A percentile compares a stretch with the other conserved stretches of the same genome.
Conservation (phyloP, 306 rosid species). For the Vigna angularis region DNA sequence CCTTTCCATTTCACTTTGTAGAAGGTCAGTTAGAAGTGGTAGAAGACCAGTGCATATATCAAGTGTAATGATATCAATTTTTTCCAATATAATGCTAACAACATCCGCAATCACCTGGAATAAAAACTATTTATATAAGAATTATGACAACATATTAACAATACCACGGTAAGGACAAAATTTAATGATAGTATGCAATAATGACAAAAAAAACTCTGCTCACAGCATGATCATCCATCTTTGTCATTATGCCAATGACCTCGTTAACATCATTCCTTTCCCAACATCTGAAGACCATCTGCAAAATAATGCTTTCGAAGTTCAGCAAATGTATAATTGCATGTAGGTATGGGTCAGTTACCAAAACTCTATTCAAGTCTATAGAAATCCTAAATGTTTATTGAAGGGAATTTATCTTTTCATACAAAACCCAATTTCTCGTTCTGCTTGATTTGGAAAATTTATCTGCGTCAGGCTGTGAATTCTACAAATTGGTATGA, state of each 20-base stretch:
- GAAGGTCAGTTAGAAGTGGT: conserved; percentile 76
- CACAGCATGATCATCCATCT: conserved; percentile 95
- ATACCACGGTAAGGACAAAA: conserved; percentile 25
- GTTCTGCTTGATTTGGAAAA: conserved; percentile 12
- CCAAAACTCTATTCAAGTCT: conserved; percentile 2
- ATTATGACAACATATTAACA: conserved; percentile 12
- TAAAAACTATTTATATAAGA: conserved; percentile 40
- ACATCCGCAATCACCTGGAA: conserved; percentile 95
- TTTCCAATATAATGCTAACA: conserved; percentile 74
- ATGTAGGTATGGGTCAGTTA: conserved; percentile 6
- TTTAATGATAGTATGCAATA: background rate
- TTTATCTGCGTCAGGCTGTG: background rate
- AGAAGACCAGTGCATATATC: conserved; percentile 81
- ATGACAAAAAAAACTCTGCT: conserved; percentile 48
- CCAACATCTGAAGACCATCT: conserved; percentile 92
- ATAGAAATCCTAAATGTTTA: background rate
- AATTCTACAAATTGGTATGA: conserved; percentile 22
- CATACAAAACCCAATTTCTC: conserved; percentile 1
- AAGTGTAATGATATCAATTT: conserved; percentile 81
- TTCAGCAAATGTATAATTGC: conserved; percentile 43
- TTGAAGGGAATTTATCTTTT: background rate
- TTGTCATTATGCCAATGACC: conserved; percentile 80
- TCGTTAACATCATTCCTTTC: conserved; percentile 92
- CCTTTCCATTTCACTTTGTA: conserved; percentile 92
- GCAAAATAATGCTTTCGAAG: conserved; percentile 49